These are phyloP conservation scores for Eucalyptus sp. DNA, from an alignment of 345 rosid genomes.

Conservation along the genomic window DNA sequence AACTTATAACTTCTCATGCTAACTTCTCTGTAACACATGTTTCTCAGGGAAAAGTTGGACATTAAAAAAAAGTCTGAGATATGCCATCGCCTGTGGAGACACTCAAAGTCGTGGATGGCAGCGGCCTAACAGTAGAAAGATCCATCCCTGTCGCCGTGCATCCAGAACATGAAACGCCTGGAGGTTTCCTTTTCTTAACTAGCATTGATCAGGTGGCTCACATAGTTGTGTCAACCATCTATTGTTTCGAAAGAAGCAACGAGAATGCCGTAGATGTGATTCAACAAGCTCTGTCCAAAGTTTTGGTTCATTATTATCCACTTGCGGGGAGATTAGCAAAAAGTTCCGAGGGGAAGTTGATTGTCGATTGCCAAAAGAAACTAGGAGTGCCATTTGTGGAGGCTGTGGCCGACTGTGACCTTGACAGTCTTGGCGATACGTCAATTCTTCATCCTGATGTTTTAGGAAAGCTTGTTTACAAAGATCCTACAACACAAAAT, in stretches of 20 bases:
- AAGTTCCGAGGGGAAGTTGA: slow-evolving; percentile 11
- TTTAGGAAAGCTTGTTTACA: neutral
- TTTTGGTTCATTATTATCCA: slow-evolving; percentile 44
- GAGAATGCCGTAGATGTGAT: slow-evolving; percentile 18
- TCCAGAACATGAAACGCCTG: neutral
- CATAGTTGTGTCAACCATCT: neutral
- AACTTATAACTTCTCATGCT: no score
- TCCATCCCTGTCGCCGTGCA: neutral
- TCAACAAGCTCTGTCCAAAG: slow-evolving; percentile 38
- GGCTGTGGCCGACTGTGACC: slow-evolving; percentile 18
- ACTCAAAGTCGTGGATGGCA: neutral
- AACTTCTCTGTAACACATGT: neutral
- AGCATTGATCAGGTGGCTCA: neutral
- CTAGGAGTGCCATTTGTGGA: slow-evolving; percentile 42
- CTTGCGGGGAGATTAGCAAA: slow-evolving; percentile 47
- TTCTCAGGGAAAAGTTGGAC: neutral
- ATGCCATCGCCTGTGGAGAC: neutral
- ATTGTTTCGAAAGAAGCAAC: neutral
- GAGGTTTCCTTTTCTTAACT: neutral
- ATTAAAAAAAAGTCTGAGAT: neutral
- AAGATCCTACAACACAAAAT: neutral
- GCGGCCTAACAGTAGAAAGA: neutral
- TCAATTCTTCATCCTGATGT: neutral
- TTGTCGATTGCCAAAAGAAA: slow-evolving; percentile 13
- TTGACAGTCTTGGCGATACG: slow-evolving; percentile 23